Base-by-base conservation (phyloP, 2,329 filamentous ascomycete genomes). In the Diplodia sapinea region DNA sequence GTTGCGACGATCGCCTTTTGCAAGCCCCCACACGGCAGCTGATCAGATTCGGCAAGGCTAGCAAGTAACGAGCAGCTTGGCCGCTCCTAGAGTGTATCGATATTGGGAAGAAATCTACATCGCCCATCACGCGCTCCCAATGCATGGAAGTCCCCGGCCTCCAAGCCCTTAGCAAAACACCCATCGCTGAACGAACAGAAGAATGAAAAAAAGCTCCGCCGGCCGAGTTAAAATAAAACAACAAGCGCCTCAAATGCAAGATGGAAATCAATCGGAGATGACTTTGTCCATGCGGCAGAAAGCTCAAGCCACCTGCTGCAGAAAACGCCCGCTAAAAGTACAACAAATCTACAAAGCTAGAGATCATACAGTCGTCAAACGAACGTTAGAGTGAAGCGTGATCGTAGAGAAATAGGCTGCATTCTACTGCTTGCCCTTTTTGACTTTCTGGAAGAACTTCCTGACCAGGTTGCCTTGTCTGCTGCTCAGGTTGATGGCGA, bases 401-500 rank as follows among this genome's bases (percentile, higher is more conserved):
- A 63, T 63, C 47, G 47, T 63, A 26, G 47, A 47, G 13, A n/a
- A 63, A 38, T 20, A 20, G 12, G 43, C 11, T 26, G 64, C 64
- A 59, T 33, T 50, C 64, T 43, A 64, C 47, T 63, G 59, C 54
- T 61, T 57, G 31, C 61, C 51, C 62, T 62, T 69, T 68, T 77
- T 80, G 38, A 77, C 75, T 65, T 77, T 77, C 72, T 77, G 77
- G 65, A 79, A 72, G 33, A 80, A 69, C 26, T 76, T 74, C 23
- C 72, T 75, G 55, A 79, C 76, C 15, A 80, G 73, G 57, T 74
- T 76, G 43, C 73, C 74, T 33, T 74, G 56, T 11, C 71, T 51
- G 11, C 71, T 65, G 69, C 75, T 77, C 13, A 76, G 74, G 70
- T 79, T 78, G 38, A 81, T 73, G 56, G 82, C 81, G 68, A 84